Evolutionary conservation across 2,329 filamentous ascomycete species (phyloP), one percentile per base, ranked within the genome.

Genomic region (Colletotrichum zoysiae): DNA sequence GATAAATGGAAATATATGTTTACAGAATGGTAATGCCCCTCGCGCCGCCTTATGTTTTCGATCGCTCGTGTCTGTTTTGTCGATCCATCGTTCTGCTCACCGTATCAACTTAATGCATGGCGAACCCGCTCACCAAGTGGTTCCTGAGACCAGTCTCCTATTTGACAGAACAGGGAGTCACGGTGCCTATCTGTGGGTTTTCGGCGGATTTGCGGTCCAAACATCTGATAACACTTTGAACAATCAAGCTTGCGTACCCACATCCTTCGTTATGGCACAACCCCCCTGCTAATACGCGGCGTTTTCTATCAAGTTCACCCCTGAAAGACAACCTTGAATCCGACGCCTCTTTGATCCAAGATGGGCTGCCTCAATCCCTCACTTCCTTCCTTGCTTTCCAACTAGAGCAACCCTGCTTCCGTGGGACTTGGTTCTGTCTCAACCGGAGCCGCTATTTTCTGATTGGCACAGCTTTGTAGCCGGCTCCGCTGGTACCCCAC

Each of bases 81-180:
- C 46, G 60, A 63, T 63, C 46, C 46, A 53, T 50, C 16, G 33
- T 33, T 40, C 30, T 53, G 46, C 35, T 14, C 44, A 38, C 60
- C 60, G 60, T 63, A 63, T 63, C 60, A 63, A 53, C 46, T 40
- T 53, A 48, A 40, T 51, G 59, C 46, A 62, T 51, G 16, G 33
- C 59, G 46, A 51, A 63, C 46, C 60, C 60, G 59, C 59, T 42
- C 46, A 40, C 33, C 18, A 63, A 40, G 48, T 63, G 48, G 60
- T 42, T 53, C 46, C 46, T 18, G n/a, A 53, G 60, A 35, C 46
- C 16, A 11, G n/a, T 20, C 33, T 53, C 35, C 33, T n/a, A 63
- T 63, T 63, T 63, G 60, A 48, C 40, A 18, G n/a, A 18, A 20
- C 60, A 63, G 48, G 46, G 46, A 63, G 46, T 16, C 3, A 26